Evolutionary conservation across 2,329 filamentous ascomycete species (phyloP).

Genomic region (Scytalidium lignicola): DNA sequence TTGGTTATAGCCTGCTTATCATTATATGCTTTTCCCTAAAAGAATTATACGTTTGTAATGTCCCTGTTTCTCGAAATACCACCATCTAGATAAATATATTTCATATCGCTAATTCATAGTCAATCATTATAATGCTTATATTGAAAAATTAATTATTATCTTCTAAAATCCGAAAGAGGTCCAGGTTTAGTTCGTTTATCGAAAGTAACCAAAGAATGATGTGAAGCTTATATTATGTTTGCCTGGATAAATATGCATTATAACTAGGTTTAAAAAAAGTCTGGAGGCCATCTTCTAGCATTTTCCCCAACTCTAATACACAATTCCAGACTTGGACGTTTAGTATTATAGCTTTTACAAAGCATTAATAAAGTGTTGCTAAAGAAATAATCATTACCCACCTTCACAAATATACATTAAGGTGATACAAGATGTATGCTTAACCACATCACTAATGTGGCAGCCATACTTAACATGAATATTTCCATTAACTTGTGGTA

Average conservation of each 20-base stretch:
- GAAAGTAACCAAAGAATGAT: not conserved
- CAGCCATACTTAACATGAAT: slow-evolving; percentile 25
- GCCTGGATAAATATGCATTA: slow-evolving; percentile 32
- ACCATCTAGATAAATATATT: slow-evolving; percentile 29
- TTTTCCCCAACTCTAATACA: slow-evolving; percentile 21
- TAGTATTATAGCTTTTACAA: slow-evolving; percentile 27
- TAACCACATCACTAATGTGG: slow-evolving; percentile 23
- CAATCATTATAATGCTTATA: no score
- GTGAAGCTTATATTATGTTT: slow-evolving; percentile 17
- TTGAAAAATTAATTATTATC: no score
- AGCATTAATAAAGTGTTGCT: not conserved
- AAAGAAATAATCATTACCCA: not conserved
- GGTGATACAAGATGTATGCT: slow-evolving; percentile 25
- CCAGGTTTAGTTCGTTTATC: no score
- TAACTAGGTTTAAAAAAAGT: slow-evolving; percentile 25
- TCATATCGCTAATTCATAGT: slow-evolving; percentile 16
- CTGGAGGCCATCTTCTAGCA: not conserved
- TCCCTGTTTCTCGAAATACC: slow-evolving; percentile 24
- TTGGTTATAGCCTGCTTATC: not conserved
- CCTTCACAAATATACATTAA: slow-evolving; percentile 33
- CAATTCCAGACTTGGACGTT: slow-evolving; percentile 29
- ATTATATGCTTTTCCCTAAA: not conserved
- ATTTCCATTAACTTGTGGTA: slow-evolving; percentile 20
- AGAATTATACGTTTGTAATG: slow-evolving; percentile 7
- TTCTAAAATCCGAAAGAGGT: no score